These are phyloP conservation scores for Elymus sibiricus DNA, from an alignment of 176 grass and related monocot species.

Conservation along the genomic window DNA sequence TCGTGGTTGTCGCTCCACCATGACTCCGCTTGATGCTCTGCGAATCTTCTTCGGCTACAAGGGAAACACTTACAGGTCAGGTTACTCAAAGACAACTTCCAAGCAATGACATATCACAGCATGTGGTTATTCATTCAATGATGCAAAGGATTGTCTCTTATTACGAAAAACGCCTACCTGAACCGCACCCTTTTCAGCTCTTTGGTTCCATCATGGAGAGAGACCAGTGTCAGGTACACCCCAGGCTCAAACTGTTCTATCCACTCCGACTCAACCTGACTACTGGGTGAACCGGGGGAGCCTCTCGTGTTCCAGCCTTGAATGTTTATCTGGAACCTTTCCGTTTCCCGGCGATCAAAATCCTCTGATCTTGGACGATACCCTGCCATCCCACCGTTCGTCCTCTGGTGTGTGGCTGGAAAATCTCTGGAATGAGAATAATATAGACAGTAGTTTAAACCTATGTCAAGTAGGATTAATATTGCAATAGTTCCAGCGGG, in stretches of 20 bases:
- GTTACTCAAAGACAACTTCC: neutral
- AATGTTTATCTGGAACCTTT: constrained; percentile 65
- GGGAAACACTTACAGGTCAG: neutral
- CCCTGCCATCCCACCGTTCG: constrained; percentile 23
- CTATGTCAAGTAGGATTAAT: no score
- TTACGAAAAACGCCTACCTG: constrained; percentile 39
- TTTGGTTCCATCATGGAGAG: constrained; percentile 79
- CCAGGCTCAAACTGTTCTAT: constrained; percentile 94
- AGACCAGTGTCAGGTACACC: constrained; percentile 80
- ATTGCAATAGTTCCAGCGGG: no score
- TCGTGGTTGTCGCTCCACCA: constrained; percentile 95
- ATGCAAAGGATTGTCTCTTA: neutral
- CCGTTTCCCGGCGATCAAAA: constrained; percentile 56
- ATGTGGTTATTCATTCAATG: constrained; percentile 13
- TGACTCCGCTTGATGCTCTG: constrained; percentile 78
- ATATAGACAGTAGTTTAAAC: no score
- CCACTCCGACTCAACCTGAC: constrained; percentile 84
- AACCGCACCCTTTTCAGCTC: constrained; percentile 95
- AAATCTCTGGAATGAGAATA: no score
- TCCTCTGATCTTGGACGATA: constrained; percentile 40
- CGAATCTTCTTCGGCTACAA: constrained; percentile 85
- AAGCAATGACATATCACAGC: neutral
- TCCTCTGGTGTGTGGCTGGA: constrained; percentile 16
- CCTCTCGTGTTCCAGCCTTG: constrained; percentile 34
- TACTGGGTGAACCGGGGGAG: constrained; percentile 28